Evolutionary conservation across 1,284 basidiomycete species (phyloP), one percentile per base, ranked within the genome.

Genomic region (Marasmius sp.): DNA sequence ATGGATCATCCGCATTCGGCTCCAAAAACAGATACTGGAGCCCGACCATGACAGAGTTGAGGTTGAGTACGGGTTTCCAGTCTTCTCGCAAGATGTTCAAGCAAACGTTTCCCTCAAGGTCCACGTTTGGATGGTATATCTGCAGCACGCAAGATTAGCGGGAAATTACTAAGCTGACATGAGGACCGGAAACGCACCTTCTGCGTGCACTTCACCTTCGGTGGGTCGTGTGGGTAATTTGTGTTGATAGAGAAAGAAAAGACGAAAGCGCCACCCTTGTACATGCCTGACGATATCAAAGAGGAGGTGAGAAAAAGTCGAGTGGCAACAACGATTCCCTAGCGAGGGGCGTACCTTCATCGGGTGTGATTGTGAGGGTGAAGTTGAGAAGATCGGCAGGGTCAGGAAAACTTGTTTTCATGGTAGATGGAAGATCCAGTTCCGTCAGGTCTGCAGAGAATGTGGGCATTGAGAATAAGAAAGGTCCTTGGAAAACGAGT

Each of bases 81-180:
- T 99, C 97, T 81, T 99, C 97, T 74, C 97, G 88, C 63, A 99
- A 84, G 70, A 99, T 98, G 80, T 99, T 99, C 71, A 97, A 75
- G 78, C 94, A 97, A 43, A 98, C 95, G 68, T 98, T 98, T 56
- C 96, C 96, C 72, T 98, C 94, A 39, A 98, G 85, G 76, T 99
- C 97, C 53, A 99, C 89, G 72, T 99, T 99, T 1, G 97, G 97
- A 75, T 99, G 97, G 77, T 99, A 99, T 73, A 99, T 98, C 96
- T 97, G 22, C 37, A 33, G 36, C 49, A n/a, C 55, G 41, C 50
- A 36, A 57, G 20, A 34, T 58, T 49, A 49, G 6, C n/a, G 11
- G n/a, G 36, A 52, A 27, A 57, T 18, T 12, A 53, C 49, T 48
- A 43, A 47, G 20, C 39, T 39, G 36, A n/a, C 22, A 11, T 27